Conservation (phyloP, 2,329 filamentous ascomycete genomes). For the Lachnellula arida region DNA sequence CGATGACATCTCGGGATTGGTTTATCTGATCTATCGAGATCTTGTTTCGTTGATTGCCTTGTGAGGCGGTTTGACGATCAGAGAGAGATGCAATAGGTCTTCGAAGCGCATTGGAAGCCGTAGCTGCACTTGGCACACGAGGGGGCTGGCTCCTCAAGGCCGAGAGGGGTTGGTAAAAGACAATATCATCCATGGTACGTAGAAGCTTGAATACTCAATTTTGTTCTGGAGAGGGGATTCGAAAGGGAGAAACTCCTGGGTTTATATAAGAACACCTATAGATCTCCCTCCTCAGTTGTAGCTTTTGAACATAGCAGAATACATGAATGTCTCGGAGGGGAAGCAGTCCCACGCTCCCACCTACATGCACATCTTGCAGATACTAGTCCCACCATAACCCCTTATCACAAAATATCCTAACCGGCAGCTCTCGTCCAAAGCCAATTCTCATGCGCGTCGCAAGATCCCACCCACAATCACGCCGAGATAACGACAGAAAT, state of each 20-base stretch:
- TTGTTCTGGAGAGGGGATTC: too few species aligned
- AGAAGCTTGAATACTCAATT: too few species aligned
- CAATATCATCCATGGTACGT: too few species aligned
- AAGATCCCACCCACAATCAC: neutral
- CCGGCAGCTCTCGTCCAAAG: neutral
- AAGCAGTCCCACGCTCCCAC: neutral
- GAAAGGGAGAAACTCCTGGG: neutral
- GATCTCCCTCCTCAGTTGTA: neutral
- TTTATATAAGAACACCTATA: neutral
- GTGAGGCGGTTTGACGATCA: too few species aligned
- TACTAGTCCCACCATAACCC: neutral
- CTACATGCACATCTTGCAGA: neutral
- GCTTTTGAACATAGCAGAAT: neutral
- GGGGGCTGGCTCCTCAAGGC: too few species aligned
- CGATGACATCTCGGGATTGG: too few species aligned
- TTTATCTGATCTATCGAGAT: too few species aligned
- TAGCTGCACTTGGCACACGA: too few species aligned
- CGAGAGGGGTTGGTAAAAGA: too few species aligned
- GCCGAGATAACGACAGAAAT: neutral
- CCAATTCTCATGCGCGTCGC: neutral
- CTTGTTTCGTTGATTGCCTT: too few species aligned
- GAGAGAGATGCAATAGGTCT: too few species aligned
- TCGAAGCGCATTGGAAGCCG: too few species aligned
- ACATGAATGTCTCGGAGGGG: neutral
- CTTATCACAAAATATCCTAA: neutral